phyloP scores from a whole-genome alignment of 2,329 filamentous ascomycete species.

The Aspergillus puulaauensis region DNA sequence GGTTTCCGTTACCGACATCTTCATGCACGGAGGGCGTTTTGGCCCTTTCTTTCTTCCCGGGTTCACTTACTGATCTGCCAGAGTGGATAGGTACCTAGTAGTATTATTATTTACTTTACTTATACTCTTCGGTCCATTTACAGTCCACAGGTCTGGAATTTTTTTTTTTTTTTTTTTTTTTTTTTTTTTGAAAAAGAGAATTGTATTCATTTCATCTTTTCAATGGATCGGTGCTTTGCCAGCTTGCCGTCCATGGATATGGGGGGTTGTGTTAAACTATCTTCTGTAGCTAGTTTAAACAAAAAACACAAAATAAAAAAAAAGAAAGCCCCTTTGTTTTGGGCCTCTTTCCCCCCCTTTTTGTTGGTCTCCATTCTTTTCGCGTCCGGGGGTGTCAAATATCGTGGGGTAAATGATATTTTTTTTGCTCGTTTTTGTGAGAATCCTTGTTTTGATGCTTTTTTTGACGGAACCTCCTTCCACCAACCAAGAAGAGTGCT shows the following conservation, averaged over 20 bases:
- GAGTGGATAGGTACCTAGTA: no score
- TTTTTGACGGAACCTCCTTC: slow-evolving; percentile 20
- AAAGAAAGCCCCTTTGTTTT: no score
- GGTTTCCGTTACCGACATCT: not conserved
- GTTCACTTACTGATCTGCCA: no score
- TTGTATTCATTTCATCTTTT: slow-evolving; percentile 5
- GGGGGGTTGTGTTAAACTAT: not conserved
- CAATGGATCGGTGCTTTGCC: slow-evolving; percentile 6
- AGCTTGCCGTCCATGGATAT: slow-evolving; percentile 7
- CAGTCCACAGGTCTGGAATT: no score
- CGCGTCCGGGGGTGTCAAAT: not conserved
- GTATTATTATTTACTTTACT: no score
- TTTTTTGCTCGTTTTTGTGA: slow-evolving; percentile 14
- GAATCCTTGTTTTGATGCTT: slow-evolving; percentile 13
- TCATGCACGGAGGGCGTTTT: no score
- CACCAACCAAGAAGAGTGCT: slow-evolving; percentile 16
- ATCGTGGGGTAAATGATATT: slow-evolving; percentile 6
- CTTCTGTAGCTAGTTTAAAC: not conserved
- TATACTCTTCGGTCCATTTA: no score
- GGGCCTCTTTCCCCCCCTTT: not conserved
- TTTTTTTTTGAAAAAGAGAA: slow-evolving; percentile 3
- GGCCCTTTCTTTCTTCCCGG: no score
- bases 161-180: no score
- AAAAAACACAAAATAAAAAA: no score
- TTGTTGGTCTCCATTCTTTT: slow-evolving; percentile 1